Base-by-base conservation (phyloP, 805 yeast species). In the Candida nemodendra region DNA sequence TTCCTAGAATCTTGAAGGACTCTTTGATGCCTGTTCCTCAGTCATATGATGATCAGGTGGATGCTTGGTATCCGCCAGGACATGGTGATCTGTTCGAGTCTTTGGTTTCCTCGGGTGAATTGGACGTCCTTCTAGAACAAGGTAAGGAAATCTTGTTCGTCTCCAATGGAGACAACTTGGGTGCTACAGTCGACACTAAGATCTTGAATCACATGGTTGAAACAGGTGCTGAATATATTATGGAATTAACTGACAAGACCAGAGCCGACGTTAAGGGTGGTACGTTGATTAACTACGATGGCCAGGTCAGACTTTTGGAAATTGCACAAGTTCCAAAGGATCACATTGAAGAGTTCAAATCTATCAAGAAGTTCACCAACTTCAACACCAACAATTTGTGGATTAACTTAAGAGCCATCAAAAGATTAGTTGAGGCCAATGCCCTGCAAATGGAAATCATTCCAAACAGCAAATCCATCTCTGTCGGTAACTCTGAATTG, bases 251-350 rank as follows among this genome's bases (percentile, higher is more conserved):
- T 38, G 96, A 91, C 70, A 93, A 93, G 74, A 93, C 99, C 35
- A 83, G 98, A 67, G 99, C 99, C 24, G 99, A 93, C 65, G 99
- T 93, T 59, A 93, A 93, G 71, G 99, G 99, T 73, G 99, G 98
- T 73, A 93, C 98, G 51, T 78, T 93, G 65, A 90, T 93, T 65
- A 88, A 88, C 68, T 93, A 93, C 66, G 91, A 88, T 53, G 98
- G 97, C 47, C 81, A 84, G 60, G 95, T 93, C 43, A 81, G 96
- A 67, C 77, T 93, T 60, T 78, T 93, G 56, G 98, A 93, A 69
- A 91, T 93, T 54, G 96, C 96, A 28, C 99, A 91, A 73, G 99
- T 91, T 47, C 98, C 98, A 64, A 90, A 90, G 67, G 97, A 89
- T 64, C 98, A 91, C 62, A 91, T 88, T 45, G 98, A 93, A 72